Evolutionary conservation across 2,329 filamentous ascomycete genomes (phyloP), one percentile per base, ranked within the genome.

Genomic region (Ramularia endophylla): DNA sequence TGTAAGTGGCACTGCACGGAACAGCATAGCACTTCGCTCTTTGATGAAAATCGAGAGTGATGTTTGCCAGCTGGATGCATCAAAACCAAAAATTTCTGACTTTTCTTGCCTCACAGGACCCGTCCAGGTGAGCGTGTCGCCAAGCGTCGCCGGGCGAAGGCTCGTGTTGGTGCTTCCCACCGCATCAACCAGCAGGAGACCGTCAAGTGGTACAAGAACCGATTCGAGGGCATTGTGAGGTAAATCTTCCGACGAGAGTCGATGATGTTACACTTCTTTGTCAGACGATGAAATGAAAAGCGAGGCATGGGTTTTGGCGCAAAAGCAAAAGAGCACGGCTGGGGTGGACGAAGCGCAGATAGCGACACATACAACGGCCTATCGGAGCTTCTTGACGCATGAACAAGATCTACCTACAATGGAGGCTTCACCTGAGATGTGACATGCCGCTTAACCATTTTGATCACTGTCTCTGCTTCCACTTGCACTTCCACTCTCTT

Each of bases 181-280:
- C 81, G 82, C 68, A 95, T 98, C 82, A 87, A 81, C 81, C 85
- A 88, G 67, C 73, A 80, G 55, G 92, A 98, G 82, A 95, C 89
- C 65, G 75, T 97, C 76, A 94, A 89, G 79, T 98, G 92, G 92
- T 98, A 85, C 80, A 86, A 86, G 79, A 81, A 78, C 70, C 83
- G 88, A 73, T 95, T 95, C 82, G 88, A 97, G 70, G 92, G 90
- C 70, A 97, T 97, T 70, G 87, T 98, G 76, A 84, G 92, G 78
- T 97, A 94, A 87, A 81, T 64, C 66, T 33, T 44, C 46, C 37
- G 37, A 39, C 13, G 27, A 41, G 27, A 31, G 41, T 46, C 35
- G 37, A 25, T 22, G n/a, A n/a, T n/a, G n/a, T 33, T 33, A 16
- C 38, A 16, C 38, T 27, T 43, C 31, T 47, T 31, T 40, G 38